Evolutionary conservation across 768 basidiomycete genomes (phyloP).

Genomic region (Suillus tomentosus): DNA sequence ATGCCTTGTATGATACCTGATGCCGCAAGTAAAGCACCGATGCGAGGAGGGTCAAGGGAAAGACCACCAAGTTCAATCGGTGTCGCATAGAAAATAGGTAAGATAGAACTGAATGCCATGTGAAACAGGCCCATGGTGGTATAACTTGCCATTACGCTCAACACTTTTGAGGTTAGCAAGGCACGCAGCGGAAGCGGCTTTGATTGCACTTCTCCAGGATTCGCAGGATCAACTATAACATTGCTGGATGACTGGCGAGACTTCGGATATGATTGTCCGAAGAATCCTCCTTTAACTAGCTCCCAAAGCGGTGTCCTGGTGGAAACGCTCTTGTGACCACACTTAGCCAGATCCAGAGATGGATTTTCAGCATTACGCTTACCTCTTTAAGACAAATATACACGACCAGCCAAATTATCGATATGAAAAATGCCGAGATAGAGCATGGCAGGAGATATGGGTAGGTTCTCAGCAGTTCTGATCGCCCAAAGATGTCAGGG

Average conservation of each 20-base stretch:
- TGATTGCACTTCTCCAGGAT: not conserved
- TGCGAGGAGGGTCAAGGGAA: slow-evolving; percentile 28
- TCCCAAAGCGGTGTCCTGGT: not conserved
- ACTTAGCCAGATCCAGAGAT: not conserved
- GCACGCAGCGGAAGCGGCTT: slow-evolving; percentile 46
- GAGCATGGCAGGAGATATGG: slow-evolving; percentile 78
- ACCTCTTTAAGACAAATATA: not conserved
- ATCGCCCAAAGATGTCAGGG: slow-evolving; percentile 57
- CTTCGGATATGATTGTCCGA: not conserved
- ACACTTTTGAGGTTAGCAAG: slow-evolving; percentile 54
- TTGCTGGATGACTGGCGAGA: not conserved
- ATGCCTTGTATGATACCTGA: slow-evolving; percentile 37
- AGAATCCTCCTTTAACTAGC: not conserved
- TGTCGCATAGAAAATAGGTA: slow-evolving; percentile 35
- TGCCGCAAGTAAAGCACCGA: slow-evolving; percentile 29
- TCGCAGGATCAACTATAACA: not conserved
- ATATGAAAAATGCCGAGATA: slow-evolving; percentile 39
- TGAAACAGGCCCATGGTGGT: slow-evolving; percentile 61
- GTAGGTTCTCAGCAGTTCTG: slow-evolving; percentile 58
- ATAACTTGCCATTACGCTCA: slow-evolving; percentile 63
- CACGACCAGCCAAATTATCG: not conserved
- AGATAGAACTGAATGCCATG: slow-evolving; percentile 55
- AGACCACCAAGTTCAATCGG: slow-evolving; percentile 34
- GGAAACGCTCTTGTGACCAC: not conserved
- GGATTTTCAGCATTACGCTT: not conserved